These are phyloP conservation scores for Balakata baccata DNA, from an alignment of 345 rosid genomes.

Conservation along the genomic window DNA sequence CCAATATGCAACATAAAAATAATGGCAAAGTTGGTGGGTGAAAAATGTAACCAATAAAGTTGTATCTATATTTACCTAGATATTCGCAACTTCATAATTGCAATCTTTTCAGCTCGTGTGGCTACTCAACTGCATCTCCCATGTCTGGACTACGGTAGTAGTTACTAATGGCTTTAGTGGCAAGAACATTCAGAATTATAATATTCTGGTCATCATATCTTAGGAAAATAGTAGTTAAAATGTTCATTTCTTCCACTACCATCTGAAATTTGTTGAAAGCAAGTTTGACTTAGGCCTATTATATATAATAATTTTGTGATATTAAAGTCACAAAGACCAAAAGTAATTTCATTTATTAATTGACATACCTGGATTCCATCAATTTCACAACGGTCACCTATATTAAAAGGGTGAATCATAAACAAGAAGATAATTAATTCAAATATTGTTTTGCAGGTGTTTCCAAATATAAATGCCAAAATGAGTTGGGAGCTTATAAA, in stretches of 20 bases:
- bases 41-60: neutral
- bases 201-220: slow-evolving; percentile 70
- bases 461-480: slow-evolving; percentile 29
- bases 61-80: slow-evolving; percentile 32
- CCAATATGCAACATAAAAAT: slow-evolving; percentile 1
- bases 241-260: slow-evolving; percentile 81
- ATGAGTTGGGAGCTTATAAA: slow-evolving; percentile 31
- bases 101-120: slow-evolving; percentile 57
- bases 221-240: slow-evolving; percentile 65
- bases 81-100: slow-evolving; percentile 45
- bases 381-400: slow-evolving; percentile 30
- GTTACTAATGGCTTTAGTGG: slow-evolving; percentile 39
- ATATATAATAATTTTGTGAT: no score
- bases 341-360: neutral
- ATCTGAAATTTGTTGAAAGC: slow-evolving; percentile 37
- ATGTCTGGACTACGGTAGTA: slow-evolving; percentile 74
- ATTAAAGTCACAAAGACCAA: neutral
- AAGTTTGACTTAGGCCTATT: neutral
- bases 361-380: slow-evolving; percentile 27
- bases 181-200: no score
- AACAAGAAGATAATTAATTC: no score
- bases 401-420: no score
- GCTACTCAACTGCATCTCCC: slow-evolving; percentile 67
- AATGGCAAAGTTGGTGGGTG: no score
- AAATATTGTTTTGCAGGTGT: slow-evolving; percentile 33